Base-by-base conservation (phyloP, 352 stramenopile genomes). In the Globisporangium heterothallicum region DNA sequence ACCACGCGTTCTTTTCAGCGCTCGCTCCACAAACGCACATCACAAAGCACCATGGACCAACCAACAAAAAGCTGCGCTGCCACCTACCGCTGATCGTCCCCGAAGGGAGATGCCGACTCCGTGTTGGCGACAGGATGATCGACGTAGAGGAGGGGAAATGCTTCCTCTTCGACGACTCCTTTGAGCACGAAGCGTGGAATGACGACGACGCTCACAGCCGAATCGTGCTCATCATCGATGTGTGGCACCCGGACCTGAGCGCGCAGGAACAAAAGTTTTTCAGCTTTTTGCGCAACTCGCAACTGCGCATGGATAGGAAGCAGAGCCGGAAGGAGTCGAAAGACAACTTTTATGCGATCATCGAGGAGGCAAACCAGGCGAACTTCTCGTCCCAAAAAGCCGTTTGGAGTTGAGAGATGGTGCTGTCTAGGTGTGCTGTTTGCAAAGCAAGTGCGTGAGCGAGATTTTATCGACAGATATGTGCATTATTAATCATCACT, bases 111-210 rank as follows among this genome's bases (percentile, higher is more conserved):
- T 89, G 84, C 24, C 64, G 74, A 9, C 66, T 97, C 22, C 84
- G 86, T 24, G 84, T 85, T 18, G 88, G 84, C 12, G 63, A 77
- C 44, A 66, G 93, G 46, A 67, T 74, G 9, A 63, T 93, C 21
- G 29, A 73, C 16, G 90, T 88, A 46, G 49, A 86, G 38, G 76
- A 96, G 58, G 94, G 94, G 44, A 88, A 97, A 41, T 95, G 89
- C n/a, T 77, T 99, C 26, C 61, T 99, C 4, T 98, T 99, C 56
- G 96, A 99, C 68, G 97, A 99, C 75, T 97, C 85, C 22, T 99
- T 98, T 66, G 90, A 99, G 70, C 97, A 99, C 69, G 89, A 99
- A 69, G 96, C 97, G 4, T 99, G 95, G 95, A 99, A 99, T 69
- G 74, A 88, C 49, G 72, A 93, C 45, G 49, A 86, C 19, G 84